These are phyloP conservation scores for Coprinellus micaceus DNA, from an alignment of 768 basidiomycete genomes.

Conservation along the genomic window DNA sequence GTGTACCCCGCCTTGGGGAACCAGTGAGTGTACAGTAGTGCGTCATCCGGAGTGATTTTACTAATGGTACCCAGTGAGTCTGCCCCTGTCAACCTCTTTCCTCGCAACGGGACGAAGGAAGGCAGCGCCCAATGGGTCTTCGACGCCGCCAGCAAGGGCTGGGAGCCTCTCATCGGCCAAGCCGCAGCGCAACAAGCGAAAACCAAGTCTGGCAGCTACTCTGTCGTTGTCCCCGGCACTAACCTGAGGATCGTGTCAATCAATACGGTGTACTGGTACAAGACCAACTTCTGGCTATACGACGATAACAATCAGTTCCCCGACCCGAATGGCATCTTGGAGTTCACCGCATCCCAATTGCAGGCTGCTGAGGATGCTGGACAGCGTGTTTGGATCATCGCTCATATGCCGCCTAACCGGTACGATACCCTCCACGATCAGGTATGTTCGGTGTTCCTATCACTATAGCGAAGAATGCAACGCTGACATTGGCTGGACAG, in stretches of 20 bases:
- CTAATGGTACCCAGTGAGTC: conserved; percentile 57
- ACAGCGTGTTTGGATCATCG: conserved; percentile 62
- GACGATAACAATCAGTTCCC: conserved; percentile 48
- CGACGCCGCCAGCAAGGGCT: conserved; percentile 45
- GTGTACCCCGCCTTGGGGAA: conserved; percentile 54
- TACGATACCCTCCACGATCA: conserved; percentile 49
- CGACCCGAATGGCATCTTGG: conserved; percentile 60
- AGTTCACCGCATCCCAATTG: conserved; percentile 49
- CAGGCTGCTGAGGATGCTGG: conserved; percentile 59
- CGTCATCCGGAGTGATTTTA: no score
- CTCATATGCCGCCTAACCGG: conserved; percentile 51
- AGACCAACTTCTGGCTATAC: conserved; percentile 59
- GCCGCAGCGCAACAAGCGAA: conserved; percentile 40
- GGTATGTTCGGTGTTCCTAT: conserved; percentile 31
- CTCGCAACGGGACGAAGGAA: conserved; percentile 39
- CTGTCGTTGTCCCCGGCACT: conserved; percentile 44
- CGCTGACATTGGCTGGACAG: conserved; percentile 26
- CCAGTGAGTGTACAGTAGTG: no score
- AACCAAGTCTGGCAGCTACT: conserved; percentile 54
- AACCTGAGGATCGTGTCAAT: conserved; percentile 54
- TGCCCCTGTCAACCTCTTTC: conserved; percentile 57
- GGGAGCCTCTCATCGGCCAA: conserved; percentile 34
- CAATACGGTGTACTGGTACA: conserved; percentile 63
- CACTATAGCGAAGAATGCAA: neutral
- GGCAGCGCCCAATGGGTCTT: conserved; percentile 54